Percentiles rank a stretch among this genome's conserved stretches.
Evolutionary conservation across 1,139 yeast genomes (phyloP).

Genomic region (Suhomyces coccinellae): DNA sequence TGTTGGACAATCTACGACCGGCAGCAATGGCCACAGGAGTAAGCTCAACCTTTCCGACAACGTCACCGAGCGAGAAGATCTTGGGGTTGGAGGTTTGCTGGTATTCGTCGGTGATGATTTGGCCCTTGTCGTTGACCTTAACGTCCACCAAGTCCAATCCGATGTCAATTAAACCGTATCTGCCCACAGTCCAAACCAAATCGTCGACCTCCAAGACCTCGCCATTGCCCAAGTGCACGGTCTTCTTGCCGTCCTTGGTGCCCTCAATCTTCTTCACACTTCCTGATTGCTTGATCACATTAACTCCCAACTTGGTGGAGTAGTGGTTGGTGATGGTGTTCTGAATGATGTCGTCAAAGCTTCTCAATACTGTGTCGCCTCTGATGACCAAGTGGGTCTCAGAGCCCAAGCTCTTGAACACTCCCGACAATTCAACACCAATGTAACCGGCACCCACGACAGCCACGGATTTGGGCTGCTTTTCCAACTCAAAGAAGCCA

Average conservation of each 20-base stretch:
- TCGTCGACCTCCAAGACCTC: slow-evolving; percentile 68
- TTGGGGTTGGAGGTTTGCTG: slow-evolving; percentile 76
- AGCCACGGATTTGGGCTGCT: slow-evolving; percentile 89
- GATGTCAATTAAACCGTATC: slow-evolving; percentile 71
- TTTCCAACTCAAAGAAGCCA: slow-evolving; percentile 78
- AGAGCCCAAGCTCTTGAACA: slow-evolving; percentile 84
- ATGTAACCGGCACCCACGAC: slow-evolving; percentile 98
- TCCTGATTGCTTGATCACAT: slow-evolving; percentile 67
- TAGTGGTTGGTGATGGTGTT: slow-evolving; percentile 77
- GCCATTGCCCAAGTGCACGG: slow-evolving; percentile 58
- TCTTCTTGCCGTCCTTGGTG: slow-evolving; percentile 58
- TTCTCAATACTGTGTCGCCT: slow-evolving; percentile 85
- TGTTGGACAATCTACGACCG: slow-evolving; percentile 88
- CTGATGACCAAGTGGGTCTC: slow-evolving; percentile 87
- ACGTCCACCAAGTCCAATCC: slow-evolving; percentile 79
- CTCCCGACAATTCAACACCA: slow-evolving; percentile 93
- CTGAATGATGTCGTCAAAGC: slow-evolving; percentile 82
- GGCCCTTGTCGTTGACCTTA: slow-evolving; percentile 53
- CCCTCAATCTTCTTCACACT: slow-evolving; percentile 63
- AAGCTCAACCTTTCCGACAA: slow-evolving; percentile 84
- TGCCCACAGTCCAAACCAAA: slow-evolving; percentile 91
- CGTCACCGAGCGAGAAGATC: slow-evolving; percentile 90
- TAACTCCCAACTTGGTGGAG: slow-evolving; percentile 69
- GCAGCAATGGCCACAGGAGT: slow-evolving; percentile 99
- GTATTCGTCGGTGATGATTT: slow-evolving; percentile 78